Conservation (phyloP, 1,284 basidiomycete species). For the Ceratobasidium sp. region DNA sequence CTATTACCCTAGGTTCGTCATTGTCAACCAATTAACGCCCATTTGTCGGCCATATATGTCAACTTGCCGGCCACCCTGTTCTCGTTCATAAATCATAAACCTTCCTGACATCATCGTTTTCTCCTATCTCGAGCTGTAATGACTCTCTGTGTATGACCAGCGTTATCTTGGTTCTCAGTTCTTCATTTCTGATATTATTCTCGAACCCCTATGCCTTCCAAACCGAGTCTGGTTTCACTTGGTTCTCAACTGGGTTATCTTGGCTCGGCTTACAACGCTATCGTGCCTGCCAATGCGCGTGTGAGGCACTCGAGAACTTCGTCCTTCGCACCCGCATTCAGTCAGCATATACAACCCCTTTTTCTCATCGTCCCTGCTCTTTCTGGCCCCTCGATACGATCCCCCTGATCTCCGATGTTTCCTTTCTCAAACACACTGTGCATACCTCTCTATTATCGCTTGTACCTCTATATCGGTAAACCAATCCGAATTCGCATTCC, state of each 20-base stretch:
- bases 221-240: not conserved
- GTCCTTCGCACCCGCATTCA: slow-evolving; percentile 1
- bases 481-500: not conserved
- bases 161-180: too few relatives aligned
- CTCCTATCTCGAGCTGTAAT: too few relatives aligned
- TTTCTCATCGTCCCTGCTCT: not conserved
- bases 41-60: not conserved
- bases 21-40: not conserved
- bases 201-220: not conserved
- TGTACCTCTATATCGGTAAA: slow-evolving; percentile 8
- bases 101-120: too few relatives aligned
- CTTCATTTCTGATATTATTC: too few relatives aligned
- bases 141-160: too few relatives aligned
- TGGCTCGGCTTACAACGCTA: slow-evolving; percentile 3
- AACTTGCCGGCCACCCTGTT: too few relatives aligned
- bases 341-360: not conserved
- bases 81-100: too few relatives aligned
- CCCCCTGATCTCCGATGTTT: not conserved
- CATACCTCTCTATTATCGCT: not conserved
- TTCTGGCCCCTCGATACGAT: not conserved
- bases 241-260: not conserved
- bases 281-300: not conserved
- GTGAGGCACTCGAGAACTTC: not conserved
- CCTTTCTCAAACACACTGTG: not conserved
- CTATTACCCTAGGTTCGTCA: not conserved